Conservation (phyloP, 495 filamentous ascomycete species). For the Tetracladium marchalianum region DNA sequence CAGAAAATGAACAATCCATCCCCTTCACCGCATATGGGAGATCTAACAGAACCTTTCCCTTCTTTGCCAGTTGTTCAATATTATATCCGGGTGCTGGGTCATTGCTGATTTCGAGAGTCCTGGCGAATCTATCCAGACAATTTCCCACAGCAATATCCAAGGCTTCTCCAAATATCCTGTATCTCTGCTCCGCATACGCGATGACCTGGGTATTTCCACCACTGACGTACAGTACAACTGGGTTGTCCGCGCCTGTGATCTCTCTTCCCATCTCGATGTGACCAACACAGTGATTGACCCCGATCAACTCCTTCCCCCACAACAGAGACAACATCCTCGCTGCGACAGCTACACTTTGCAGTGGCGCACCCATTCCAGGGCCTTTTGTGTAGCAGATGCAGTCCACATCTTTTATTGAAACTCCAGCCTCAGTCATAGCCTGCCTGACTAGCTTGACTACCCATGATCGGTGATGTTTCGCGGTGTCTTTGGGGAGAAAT, state of each 20-base stretch:
- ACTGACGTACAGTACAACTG: constrained; percentile 90
- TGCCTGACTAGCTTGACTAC: constrained; percentile 70
- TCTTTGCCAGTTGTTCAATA: constrained; percentile 91
- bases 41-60: constrained; percentile 63
- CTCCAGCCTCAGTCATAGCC: constrained; percentile 58
- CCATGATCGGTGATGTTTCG: constrained; percentile 79
- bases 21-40: constrained; percentile 95
- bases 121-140: constrained; percentile 91
- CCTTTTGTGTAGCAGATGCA: constrained; percentile 95
- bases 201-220: constrained; percentile 98
- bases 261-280: constrained; percentile 98
- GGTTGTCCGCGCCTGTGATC: constrained; percentile 86
- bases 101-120: constrained; percentile 81
- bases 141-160: constrained; percentile 97
- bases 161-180: constrained; percentile 96
- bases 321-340: constrained; percentile 75
- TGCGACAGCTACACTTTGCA: constrained; percentile 80
- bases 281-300: constrained; percentile 95
- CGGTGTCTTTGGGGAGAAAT: constrained; percentile 94
- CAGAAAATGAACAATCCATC: constrained; percentile 95
- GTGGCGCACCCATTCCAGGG: constrained; percentile 90
- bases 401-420: constrained; percentile 57
- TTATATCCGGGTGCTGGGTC: constrained; percentile 97
- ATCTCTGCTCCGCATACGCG: constrained; percentile 85
- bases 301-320: constrained; percentile 80